A percentile compares a stretch with the other conserved stretches of the same genome.
Conservation (phyloP, 1,284 basidiomycete species). For the Leccinum angustisporum region DNA sequence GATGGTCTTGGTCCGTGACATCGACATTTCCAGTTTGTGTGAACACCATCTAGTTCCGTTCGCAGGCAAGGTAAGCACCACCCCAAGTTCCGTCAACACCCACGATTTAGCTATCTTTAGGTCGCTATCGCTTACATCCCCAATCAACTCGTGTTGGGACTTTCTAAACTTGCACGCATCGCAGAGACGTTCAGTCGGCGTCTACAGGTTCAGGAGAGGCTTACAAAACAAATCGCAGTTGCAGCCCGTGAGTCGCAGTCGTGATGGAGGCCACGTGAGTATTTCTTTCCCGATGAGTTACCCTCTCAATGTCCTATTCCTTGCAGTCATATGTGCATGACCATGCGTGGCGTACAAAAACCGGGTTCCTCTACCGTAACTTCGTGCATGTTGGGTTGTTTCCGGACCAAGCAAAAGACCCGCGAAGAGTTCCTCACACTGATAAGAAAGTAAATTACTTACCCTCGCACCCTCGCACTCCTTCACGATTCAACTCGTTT, state of each 20-base stretch:
- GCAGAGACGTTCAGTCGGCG: slow-evolving; percentile 97
- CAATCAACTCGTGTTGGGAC: slow-evolving; percentile 90
- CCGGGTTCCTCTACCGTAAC: slow-evolving; percentile 95
- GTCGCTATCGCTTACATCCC: slow-evolving; percentile 91
- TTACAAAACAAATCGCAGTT: slow-evolving; percentile 97
- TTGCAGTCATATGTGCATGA: slow-evolving; percentile 96
- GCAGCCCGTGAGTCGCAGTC: slow-evolving; percentile 98
- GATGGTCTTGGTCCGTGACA: slow-evolving; percentile 98
- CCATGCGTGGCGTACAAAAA: slow-evolving; percentile 99
- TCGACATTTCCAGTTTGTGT: slow-evolving; percentile 96
- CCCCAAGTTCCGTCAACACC: slow-evolving; percentile 18
- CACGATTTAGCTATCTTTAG: slow-evolving; percentile 37
- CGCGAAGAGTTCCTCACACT: slow-evolving; percentile 91
- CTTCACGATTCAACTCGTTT: slow-evolving; percentile 39
- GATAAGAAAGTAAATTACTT: slow-evolving; percentile 53
- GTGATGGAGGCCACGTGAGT: slow-evolving; percentile 97
- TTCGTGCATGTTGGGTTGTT: slow-evolving; percentile 99
- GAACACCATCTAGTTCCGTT: slow-evolving; percentile 99
- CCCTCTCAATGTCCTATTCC: slow-evolving; percentile 18
- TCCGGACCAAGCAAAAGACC: slow-evolving; percentile 96
- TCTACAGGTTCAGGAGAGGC: slow-evolving; percentile 95
- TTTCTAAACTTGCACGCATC: slow-evolving; percentile 97
- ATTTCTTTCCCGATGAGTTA: slow-evolving; percentile 4
- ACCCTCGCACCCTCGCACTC: neutral
- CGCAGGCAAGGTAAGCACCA: slow-evolving; percentile 84